These are phyloP conservation scores for Hypoxylon rickii DNA, from an alignment of 495 filamentous ascomycete species.

Conservation along the genomic window DNA sequence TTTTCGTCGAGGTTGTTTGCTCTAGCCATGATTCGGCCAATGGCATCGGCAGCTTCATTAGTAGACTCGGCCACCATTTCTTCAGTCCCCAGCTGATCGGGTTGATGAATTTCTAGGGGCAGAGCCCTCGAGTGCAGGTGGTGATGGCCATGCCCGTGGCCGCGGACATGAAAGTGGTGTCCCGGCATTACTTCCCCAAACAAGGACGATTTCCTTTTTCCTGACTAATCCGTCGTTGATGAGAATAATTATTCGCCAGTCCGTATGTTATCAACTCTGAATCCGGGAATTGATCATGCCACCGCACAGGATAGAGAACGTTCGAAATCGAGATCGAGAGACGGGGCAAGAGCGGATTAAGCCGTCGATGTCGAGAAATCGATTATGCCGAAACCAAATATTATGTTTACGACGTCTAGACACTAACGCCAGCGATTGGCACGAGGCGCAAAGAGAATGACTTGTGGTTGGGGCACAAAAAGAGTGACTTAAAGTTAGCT, in stretches of 20 bases:
- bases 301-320: background rate
- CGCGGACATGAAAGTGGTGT: conserved; percentile 22
- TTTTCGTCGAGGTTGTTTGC: conserved; percentile 54
- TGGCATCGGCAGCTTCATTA: conserved; percentile 15
- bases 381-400: conserved; percentile 15
- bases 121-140: conserved; percentile 26
- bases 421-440: conserved; percentile 25
- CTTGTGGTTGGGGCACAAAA: conserved; percentile 35
- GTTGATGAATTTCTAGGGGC: conserved; percentile 12
- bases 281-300: background rate
- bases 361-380: conserved; percentile 22
- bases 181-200: conserved; percentile 20
- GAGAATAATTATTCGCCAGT: background rate
- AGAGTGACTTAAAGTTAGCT: conserved; percentile 42
- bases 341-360: conserved; percentile 3
- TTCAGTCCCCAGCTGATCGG: conserved; percentile 7
- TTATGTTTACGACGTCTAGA: conserved; percentile 26
- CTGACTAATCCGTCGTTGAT: background rate
- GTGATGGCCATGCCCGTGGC: conserved; percentile 30
- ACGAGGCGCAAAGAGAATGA: conserved; percentile 30
- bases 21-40: conserved; percentile 27
- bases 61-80: background rate
- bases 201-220: conserved; percentile 10
- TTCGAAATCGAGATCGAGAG: conserved; percentile 23
- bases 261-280: background rate